Percentiles rank a stretch among this genome's conserved stretches.
phyloP scores from a whole-genome alignment of 768 basidiomycete genomes.

The Hemileccinum impolitum region DNA sequence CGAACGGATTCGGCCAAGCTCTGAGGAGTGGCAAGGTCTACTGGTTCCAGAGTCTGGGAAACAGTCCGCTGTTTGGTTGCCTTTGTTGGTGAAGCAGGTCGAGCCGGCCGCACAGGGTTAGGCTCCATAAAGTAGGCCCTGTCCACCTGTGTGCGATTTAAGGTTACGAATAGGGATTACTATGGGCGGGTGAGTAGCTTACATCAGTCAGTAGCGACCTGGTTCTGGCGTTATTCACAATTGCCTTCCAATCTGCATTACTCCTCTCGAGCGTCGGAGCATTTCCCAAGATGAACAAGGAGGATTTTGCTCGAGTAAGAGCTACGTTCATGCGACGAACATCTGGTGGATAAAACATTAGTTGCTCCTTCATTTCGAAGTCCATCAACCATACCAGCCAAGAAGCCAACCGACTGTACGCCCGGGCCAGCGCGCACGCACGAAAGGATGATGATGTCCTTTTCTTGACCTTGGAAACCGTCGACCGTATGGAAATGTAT shows the following conservation, averaged over 20 bases:
- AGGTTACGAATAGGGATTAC: background rate
- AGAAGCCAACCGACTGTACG: constrained; percentile 81
- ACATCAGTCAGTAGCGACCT: constrained; percentile 67
- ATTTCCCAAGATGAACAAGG: constrained; percentile 91
- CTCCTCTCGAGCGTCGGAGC: constrained; percentile 86
- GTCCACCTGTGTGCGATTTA: constrained; percentile 28
- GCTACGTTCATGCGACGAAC: constrained; percentile 97
- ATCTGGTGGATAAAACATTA: constrained; percentile 40
- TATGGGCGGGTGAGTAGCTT: constrained; percentile 3
- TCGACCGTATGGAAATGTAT: constrained; percentile 98
- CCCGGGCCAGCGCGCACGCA: constrained; percentile 92
- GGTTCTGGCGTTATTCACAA: constrained; percentile 71
- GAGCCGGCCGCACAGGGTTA: constrained; percentile 9
- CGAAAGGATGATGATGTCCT: constrained; percentile 95
- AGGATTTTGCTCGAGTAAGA: constrained; percentile 92
- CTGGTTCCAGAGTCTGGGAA: constrained; percentile 23
- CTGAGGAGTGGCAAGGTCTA: constrained; percentile 38
- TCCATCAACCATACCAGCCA: constrained; percentile 53
- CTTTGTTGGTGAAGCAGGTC: constrained; percentile 20
- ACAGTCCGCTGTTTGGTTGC: constrained; percentile 20
- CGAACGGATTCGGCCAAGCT: constrained; percentile 31
- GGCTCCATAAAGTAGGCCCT: constrained; percentile 38
- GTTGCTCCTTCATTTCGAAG: background rate
- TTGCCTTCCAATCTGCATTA: constrained; percentile 72
- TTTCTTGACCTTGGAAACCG: constrained; percentile 99